phyloP scores from a whole-genome alignment of 495 filamentous ascomycete species.

The Hyaloscypha bicolor region DNA sequence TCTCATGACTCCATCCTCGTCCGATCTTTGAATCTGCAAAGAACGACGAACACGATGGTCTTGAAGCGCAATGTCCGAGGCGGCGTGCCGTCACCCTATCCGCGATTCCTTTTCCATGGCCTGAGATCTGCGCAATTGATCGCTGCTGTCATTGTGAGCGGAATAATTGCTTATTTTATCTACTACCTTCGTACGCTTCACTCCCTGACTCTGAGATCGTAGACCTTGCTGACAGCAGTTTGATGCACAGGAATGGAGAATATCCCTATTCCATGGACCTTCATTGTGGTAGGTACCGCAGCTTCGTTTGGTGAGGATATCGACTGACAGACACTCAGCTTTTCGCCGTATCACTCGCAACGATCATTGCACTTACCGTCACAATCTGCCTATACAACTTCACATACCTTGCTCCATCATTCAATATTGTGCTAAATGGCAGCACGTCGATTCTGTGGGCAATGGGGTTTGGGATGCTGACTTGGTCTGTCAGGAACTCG shows the following conservation, averaged over 20 bases:
- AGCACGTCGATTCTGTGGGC: conserved; percentile 58
- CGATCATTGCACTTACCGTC: conserved; percentile 52
- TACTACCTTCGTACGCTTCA: conserved; percentile 49
- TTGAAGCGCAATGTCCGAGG: conserved; percentile 30
- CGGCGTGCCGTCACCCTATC: conserved; percentile 58
- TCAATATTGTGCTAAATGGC: conserved; percentile 56
- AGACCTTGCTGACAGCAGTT: conserved; percentile 7
- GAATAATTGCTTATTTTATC: conserved; percentile 64
- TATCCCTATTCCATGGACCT: conserved; percentile 63
- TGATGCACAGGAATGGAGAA: conserved; percentile 38
- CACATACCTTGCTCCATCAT: conserved; percentile 56
- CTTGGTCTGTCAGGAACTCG: conserved; percentile 58
- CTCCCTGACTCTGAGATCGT: background rate
- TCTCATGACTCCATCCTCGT: background rate
- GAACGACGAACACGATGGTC: conserved; percentile 8
- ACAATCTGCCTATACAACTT: conserved; percentile 59
- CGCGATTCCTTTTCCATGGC: conserved; percentile 57
- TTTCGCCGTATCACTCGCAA: conserved; percentile 54
- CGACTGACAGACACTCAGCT: conserved; percentile 44
- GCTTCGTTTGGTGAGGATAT: background rate
- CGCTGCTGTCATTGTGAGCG: conserved; percentile 57
- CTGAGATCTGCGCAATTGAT: conserved; percentile 53
- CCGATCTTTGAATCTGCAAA: background rate
- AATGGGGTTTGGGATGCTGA: conserved; percentile 56
- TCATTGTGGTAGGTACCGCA: conserved; percentile 55